Percentiles rank a stretch among this genome's conserved stretches.
Conservation (phyloP, 176 grass and related monocot genomes). For the Avena sativa region DNA sequence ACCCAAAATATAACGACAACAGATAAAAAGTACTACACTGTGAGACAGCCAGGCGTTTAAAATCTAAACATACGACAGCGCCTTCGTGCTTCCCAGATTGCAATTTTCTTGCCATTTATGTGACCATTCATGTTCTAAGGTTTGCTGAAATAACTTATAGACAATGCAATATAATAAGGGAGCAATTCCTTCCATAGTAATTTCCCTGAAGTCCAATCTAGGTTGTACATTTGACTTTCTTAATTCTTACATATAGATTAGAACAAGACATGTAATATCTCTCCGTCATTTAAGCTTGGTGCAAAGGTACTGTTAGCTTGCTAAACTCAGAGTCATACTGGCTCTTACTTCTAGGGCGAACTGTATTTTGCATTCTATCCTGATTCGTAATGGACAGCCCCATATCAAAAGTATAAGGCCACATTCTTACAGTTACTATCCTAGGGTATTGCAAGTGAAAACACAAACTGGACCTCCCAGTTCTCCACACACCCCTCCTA, state of each 20-base stretch:
- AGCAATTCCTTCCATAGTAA: neutral
- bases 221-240: neutral
- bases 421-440: neutral
- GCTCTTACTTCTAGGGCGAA: neutral
- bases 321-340: neutral
- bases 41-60: neutral
- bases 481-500: neutral
- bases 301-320: neutral
- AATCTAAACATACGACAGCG: neutral
- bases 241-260: neutral
- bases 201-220: conserved; percentile 11
- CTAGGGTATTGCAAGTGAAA: neutral
- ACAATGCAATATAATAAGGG: conserved; percentile 9
- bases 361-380: neutral
- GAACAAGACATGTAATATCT: neutral
- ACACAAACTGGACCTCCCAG: neutral
- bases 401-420: neutral
- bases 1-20: neutral
- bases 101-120: neutral
- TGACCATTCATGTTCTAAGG: conserved; percentile 23
- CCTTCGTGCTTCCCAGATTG: neutral
- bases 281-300: neutral
- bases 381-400: neutral
- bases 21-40: neutral
- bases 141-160: conserved; percentile 1